Percentiles rank a stretch among this genome's conserved stretches.
phyloP scores from a whole-genome alignment of 192 early-diverging fungal genomes.

The Nowakowskiella sp. region DNA sequence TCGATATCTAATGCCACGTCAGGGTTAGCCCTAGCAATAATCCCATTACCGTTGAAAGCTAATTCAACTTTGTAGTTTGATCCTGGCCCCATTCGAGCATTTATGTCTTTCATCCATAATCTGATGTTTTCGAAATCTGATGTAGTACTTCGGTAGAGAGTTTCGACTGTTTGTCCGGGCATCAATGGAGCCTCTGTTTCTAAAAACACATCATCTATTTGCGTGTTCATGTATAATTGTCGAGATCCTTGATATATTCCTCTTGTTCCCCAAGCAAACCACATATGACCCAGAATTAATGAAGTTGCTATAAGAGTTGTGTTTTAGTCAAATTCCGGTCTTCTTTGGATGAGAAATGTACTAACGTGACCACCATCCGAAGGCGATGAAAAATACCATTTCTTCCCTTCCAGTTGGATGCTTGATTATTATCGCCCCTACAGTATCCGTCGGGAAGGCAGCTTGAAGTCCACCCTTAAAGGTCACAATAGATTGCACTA shows the following conservation, averaged over 20 bases:
- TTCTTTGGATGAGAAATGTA: too few species aligned
- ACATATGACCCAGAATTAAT: constrained; percentile 27
- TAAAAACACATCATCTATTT: constrained; percentile 39
- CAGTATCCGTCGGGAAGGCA: constrained; percentile 16
- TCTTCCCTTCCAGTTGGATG: constrained; percentile 23
- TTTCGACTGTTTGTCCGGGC: constrained; percentile 11
- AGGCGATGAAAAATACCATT: constrained; percentile 39
- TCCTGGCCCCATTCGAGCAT: constrained; percentile 22
- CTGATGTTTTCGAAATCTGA: constrained; percentile 22
- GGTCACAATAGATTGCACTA: constrained; percentile 1
- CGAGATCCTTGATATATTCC: constrained; percentile 37
- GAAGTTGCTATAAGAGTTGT: too few species aligned
- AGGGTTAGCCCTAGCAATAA: too few species aligned
- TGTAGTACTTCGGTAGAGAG: constrained; percentile 18
- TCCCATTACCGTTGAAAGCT: constrained; percentile 36
- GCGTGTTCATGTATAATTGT: constrained; percentile 32
- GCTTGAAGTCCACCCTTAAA: constrained; percentile 7
- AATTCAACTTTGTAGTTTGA: constrained; percentile 27
- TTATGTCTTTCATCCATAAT: constrained; percentile 32
- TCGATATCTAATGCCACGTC: too few species aligned
- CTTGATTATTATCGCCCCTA: constrained; percentile 23
- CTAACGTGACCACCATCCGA: constrained; percentile 38
- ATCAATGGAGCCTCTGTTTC: too few species aligned
- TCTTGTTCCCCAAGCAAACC: constrained; percentile 34
- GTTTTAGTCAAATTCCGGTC: too few species aligned